phyloP scores from a whole-genome alignment of 2,329 filamentous ascomycete genomes.

The Stachybotrys echinatus region DNA sequence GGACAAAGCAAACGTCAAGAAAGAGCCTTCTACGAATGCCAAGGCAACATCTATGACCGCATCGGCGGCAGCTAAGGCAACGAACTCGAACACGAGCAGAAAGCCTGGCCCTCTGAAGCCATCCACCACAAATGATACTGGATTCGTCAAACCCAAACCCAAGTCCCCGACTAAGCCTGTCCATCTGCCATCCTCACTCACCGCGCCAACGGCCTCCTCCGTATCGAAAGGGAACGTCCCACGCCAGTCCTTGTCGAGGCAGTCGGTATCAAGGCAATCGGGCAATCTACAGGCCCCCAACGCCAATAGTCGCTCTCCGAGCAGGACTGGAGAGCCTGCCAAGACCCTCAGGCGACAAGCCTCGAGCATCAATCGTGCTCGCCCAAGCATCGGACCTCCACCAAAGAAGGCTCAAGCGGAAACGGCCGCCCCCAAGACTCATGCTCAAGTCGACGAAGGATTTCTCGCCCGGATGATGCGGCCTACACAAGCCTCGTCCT shows the following conservation, averaged over 20 bases:
- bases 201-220: slow-evolving; percentile 64
- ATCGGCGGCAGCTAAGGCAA: slow-evolving; percentile 16
- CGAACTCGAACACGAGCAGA: slow-evolving; percentile 28
- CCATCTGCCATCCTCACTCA: slow-evolving; percentile 61
- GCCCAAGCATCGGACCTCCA: slow-evolving; percentile 52
- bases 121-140: slow-evolving; percentile 30
- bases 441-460: slow-evolving; percentile 57
- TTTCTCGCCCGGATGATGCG: slow-evolving; percentile 81
- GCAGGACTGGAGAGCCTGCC: slow-evolving; percentile 36
- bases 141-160: slow-evolving; percentile 52
- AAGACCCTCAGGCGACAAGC: slow-evolving; percentile 38
- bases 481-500: slow-evolving; percentile 64
- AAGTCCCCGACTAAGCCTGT: slow-evolving; percentile 67
- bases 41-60: slow-evolving; percentile 12
- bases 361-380: slow-evolving; percentile 37
- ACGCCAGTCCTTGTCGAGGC: slow-evolving; percentile 15
- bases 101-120: slow-evolving; percentile 38
- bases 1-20: slow-evolving; percentile 22
- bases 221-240: slow-evolving; percentile 48
- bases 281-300: slow-evolving; percentile 27
- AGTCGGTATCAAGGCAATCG: slow-evolving; percentile 20
- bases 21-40: slow-evolving; percentile 22
- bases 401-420: slow-evolving; percentile 41
- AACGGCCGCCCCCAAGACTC: slow-evolving; percentile 35
- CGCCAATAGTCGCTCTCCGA: slow-evolving; percentile 35